These are phyloP conservation scores for Exophiala mesophila DNA, from an alignment of 2,329 filamentous ascomycete species.

Conservation along the genomic window DNA sequence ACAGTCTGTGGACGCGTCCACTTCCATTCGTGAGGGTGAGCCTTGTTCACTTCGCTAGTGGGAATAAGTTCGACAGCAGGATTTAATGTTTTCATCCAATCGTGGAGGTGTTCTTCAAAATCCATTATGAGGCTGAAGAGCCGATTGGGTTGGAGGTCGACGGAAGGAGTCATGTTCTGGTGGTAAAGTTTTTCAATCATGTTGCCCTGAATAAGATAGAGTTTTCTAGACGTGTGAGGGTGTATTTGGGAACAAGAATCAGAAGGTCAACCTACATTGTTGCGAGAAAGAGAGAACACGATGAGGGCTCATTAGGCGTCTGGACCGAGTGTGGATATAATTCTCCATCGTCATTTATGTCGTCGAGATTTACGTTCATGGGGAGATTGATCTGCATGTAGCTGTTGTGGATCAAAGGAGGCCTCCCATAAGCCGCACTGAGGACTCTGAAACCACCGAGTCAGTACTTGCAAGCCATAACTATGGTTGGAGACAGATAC, in stretches of 20 bases:
- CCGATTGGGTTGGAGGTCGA: not conserved
- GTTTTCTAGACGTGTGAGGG: slow-evolving; percentile 5
- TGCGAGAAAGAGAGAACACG: slow-evolving; percentile 1
- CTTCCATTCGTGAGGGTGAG: slow-evolving; percentile 2
- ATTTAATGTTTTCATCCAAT: not conserved
- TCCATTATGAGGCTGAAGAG: slow-evolving; percentile 6
- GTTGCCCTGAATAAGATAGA: slow-evolving; percentile 4
- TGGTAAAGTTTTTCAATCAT: slow-evolving; percentile 6
- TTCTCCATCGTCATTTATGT: not conserved
- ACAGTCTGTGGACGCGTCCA: not conserved
- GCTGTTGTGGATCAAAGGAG: slow-evolving; percentile 3
- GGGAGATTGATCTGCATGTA: slow-evolving; percentile 3
- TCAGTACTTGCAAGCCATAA: not conserved
- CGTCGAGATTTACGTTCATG: slow-evolving; percentile 2
- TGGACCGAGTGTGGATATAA: not conserved
- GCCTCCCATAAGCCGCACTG: slow-evolving; percentile 5
- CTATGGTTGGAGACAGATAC: not conserved
- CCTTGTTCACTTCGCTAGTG: not conserved
- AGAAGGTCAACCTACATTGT: slow-evolving; percentile 1
- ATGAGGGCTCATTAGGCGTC: not conserved
- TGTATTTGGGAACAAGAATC: too few species aligned
- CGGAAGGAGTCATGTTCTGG: slow-evolving; percentile 2
- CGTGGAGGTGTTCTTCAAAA: not conserved
- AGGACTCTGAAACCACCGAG: slow-evolving; percentile 2
- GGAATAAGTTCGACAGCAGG: not conserved